Evolutionary conservation across 257 asterid species (phyloP).

Genomic region (Solanum clarkiae): DNA sequence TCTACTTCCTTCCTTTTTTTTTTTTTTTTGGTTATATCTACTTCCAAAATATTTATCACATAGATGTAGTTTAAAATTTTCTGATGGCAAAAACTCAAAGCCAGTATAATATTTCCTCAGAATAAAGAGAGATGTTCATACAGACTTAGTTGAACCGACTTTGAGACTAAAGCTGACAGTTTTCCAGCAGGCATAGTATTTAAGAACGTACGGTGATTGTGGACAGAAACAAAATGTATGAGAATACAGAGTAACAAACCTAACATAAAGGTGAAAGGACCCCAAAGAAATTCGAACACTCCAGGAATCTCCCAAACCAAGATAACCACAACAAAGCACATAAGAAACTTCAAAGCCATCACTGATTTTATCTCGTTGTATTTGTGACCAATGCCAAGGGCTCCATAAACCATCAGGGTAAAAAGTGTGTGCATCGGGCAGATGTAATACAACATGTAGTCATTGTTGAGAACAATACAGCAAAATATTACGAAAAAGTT

Average conservation of each 20-base stretch:
- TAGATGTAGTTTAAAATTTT: neutral
- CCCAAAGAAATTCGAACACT: slow-evolving; percentile 72
- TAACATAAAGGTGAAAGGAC: slow-evolving; percentile 62
- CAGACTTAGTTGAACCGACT: neutral
- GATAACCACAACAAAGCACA: slow-evolving; percentile 78
- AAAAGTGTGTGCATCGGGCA: slow-evolving; percentile 99
- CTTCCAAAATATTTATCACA: neutral
- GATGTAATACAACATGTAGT: slow-evolving; percentile 87
- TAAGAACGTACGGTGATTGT: neutral
- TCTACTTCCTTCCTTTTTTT: neutral
- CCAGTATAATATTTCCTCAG: neutral
- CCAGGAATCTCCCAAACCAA: slow-evolving; percentile 97
- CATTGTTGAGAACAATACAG: slow-evolving; percentile 82
- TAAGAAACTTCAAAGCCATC: slow-evolving; percentile 55
- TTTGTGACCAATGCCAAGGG: slow-evolving; percentile 89
- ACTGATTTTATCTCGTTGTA: slow-evolving; percentile 83
- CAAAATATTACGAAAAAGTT: slow-evolving; percentile 89
- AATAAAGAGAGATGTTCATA: neutral
- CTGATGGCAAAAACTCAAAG: neutral
- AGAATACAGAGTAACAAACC: slow-evolving; percentile 34
- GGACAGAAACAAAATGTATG: neutral
- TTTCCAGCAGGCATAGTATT: neutral
- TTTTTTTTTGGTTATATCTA: neutral
- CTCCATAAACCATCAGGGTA: slow-evolving; percentile 95
- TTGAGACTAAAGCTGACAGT: neutral